These are phyloP conservation scores for Vicia sativa DNA, from an alignment of 306 rosid species.

Conservation along the genomic window DNA sequence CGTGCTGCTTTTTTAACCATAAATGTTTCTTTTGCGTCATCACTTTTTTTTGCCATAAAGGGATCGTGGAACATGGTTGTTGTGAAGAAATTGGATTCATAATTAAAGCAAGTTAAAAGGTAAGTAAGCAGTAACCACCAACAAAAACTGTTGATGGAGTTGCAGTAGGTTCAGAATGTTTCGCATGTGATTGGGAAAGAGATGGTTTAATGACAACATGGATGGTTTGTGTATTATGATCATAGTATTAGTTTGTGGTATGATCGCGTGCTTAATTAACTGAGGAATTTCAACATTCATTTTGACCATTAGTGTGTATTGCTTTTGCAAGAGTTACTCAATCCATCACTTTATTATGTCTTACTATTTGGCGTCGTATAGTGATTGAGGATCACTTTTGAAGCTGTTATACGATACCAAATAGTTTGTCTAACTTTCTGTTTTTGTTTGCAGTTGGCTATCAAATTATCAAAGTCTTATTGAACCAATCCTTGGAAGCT, in stretches of 20 bases:
- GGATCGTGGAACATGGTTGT: not conserved
- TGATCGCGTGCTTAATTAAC: not conserved
- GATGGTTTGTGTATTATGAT: not conserved
- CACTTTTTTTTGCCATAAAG: not conserved
- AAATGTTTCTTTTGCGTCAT: constrained; percentile 2
- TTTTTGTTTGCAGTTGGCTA: no score
- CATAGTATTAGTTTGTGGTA: not conserved
- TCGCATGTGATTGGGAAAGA: constrained; percentile 63
- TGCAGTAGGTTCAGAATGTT: constrained; percentile 69
- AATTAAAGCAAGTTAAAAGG: not conserved
- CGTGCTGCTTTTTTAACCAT: constrained; percentile 1
- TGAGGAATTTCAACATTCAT: not conserved
- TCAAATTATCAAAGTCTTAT: no score
- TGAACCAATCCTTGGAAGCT: no score
- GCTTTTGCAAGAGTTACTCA: no score
- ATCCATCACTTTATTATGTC: no score
- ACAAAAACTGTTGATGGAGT: constrained; percentile 56
- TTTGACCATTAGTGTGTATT: not conserved
- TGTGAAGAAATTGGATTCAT: not conserved
- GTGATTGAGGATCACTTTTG: no score
- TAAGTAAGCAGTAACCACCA: constrained; percentile 25
- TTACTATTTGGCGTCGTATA: no score
- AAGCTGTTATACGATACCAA: no score
- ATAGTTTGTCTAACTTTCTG: no score
- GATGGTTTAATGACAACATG: not conserved